Percentiles rank a stretch among this genome's conserved stretches.
Conservation (phyloP, 2,329 filamentous ascomycete genomes). For the Penicillium concentricum region DNA sequence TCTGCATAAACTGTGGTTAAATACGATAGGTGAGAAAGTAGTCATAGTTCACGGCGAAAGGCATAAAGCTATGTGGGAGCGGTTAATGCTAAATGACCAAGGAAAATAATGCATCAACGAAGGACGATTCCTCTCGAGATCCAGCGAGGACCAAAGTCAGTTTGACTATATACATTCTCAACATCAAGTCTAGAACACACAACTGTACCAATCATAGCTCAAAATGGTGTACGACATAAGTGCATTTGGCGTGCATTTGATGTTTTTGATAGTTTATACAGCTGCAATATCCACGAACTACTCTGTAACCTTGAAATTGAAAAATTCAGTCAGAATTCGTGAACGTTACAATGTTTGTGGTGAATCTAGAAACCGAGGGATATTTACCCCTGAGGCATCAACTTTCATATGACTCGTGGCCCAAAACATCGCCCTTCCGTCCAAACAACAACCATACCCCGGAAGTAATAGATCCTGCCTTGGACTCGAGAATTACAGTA, state of each 20-base stretch:
- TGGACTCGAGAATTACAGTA: not conserved
- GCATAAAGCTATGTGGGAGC: not conserved
- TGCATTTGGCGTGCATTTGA: not conserved
- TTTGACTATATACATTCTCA: not conserved
- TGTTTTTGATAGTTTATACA: not conserved
- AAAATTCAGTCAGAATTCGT: not conserved
- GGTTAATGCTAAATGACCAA: not conserved
- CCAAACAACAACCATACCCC: not conserved
- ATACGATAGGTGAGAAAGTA: not conserved
- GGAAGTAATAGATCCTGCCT: not conserved
- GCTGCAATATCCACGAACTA: not conserved
- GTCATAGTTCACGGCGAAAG: not conserved
- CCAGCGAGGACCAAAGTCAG: not conserved
- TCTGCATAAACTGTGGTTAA: not conserved
- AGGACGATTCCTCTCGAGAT: not conserved
- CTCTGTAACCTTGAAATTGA: not conserved
- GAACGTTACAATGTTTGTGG: not conserved
- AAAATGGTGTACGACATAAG: not conserved
- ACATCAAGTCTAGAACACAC: not conserved
- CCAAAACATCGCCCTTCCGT: not conserved
- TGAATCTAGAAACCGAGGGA: not conserved
- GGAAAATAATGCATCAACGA: not conserved
- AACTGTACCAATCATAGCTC: not conserved
- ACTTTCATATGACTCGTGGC: not conserved
- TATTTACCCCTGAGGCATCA: constrained; percentile 1